Conservation (phyloP, 1,284 basidiomycete species). For the Apiotrichum gracile region DNA sequence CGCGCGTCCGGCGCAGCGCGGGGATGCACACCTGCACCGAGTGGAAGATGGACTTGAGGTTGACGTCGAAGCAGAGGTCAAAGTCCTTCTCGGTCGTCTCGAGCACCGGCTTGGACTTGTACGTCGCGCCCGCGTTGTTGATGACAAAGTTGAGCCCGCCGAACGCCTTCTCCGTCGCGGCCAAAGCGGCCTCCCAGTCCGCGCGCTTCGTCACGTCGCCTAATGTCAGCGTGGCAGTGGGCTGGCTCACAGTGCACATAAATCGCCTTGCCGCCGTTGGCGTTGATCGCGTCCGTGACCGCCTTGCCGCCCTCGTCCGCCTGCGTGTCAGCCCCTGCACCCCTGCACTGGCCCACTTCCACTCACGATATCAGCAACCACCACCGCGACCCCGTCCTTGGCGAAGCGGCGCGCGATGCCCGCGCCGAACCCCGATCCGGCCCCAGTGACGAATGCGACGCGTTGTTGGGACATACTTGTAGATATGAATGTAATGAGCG, state of each 20-base stretch:
- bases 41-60: constrained; percentile 14
- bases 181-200: constrained; percentile 8
- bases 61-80: constrained; percentile 19
- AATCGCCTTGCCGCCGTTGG: constrained; percentile 9
- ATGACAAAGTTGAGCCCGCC: constrained; percentile 16
- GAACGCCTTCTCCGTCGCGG: constrained; percentile 5
- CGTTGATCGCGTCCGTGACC: constrained; percentile 10
- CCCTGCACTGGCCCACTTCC: not conserved
- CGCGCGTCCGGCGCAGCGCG: constrained; percentile 6
- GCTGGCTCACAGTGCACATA: constrained; percentile 7
- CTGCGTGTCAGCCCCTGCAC: not conserved
- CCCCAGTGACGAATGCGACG: constrained; percentile 15
- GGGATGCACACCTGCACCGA: constrained; percentile 14
- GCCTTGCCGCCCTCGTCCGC: constrained; percentile 9
- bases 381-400: constrained; percentile 9
- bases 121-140: constrained; percentile 19
- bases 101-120: constrained; percentile 18
- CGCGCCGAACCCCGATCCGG: constrained; percentile 13
- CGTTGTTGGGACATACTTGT: not conserved
- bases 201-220: constrained; percentile 10
- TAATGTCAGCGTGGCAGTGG: not conserved
- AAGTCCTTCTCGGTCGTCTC: constrained; percentile 12
- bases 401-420: constrained; percentile 11
- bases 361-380: constrained; percentile 13
- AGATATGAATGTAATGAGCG: not conserved